Evolutionary conservation across 768 basidiomycete species (phyloP), one percentile per base, ranked within the genome.

Genomic region (Naganishia antarctica): DNA sequence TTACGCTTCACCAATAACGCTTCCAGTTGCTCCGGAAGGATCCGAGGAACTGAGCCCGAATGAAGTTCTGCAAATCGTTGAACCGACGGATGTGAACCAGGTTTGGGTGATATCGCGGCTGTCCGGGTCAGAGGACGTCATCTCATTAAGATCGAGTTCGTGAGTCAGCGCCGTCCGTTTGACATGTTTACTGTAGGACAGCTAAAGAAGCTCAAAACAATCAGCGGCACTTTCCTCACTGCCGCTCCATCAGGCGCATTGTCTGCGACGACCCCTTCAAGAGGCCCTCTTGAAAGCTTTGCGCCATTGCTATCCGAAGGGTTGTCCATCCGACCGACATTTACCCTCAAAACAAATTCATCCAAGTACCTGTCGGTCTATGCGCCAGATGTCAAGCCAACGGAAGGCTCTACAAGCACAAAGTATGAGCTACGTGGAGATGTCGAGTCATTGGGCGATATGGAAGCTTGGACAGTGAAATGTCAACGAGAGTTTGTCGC

Each of bases 401-500:
- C 16, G 62, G 64, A 25, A n/a, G 60, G 11, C 32, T 61, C n/a
- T 47, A 63, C 21, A 40, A 32, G 66, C 64, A 46, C 21, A 44
- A 34, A 70, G 45, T 49, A 68, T 8, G 76, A 75, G 47, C 45
- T 77, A 0, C 63, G 76, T 15, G 72, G 70, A n/a, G 76, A 77
- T 45, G 68, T 70, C 4, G 61, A 67, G 61, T 23, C 37, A 26
- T 16, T 50, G 13, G 64, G 58, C 5, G 59, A 67, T 26, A 47
- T 60, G 23, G 74, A 74, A 51, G 53, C 44, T 44, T 53, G 73
- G 48, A 65, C 60, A 43, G 69, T 77, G n/a, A 77, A 77, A 47
- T 77, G 76, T 68, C 76, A 77, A 67, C 67, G 74, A 34, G 76
- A 77, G 46, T 74, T 71, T 64, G 76, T 77, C 26, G 60, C 68